phyloP scores from a whole-genome alignment of 2,329 filamentous ascomycete species.

The Alternaria sp. region DNA sequence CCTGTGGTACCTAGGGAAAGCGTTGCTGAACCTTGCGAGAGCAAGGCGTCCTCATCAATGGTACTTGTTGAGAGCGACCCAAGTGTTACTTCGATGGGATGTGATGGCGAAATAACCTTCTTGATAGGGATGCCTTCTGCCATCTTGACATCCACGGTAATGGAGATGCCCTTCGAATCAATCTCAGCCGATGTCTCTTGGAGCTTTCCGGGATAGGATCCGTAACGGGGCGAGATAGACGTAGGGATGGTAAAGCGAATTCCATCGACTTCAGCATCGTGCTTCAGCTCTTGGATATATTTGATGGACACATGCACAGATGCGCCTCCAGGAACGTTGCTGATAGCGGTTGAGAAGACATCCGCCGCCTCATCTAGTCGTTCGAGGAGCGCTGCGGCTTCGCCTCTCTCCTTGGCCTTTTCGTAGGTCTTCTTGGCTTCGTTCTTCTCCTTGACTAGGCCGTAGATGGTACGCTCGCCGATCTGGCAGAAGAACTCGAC shows the following conservation, averaged over 20 bases:
- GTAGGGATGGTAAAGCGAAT: constrained; percentile 6
- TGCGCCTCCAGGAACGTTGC: neutral
- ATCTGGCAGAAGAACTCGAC: constrained; percentile 8
- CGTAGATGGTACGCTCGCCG: constrained; percentile 7
- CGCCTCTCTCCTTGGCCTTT: neutral
- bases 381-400: constrained; percentile 5
- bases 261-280: constrained; percentile 11
- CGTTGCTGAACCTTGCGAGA: neutral
- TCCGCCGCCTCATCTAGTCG: constrained; percentile 7
- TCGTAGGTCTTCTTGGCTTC: constrained; percentile 8
- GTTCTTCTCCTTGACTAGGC: constrained; percentile 7
- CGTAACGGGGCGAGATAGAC: constrained; percentile 1
- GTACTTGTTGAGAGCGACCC: constrained; percentile 3
- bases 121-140: neutral
- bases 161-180: neutral
- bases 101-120: constrained; percentile 8
- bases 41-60: neutral
- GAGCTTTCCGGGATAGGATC: neutral
- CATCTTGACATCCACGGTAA: constrained; percentile 9
- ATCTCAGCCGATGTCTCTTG: neutral
- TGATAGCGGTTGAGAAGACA: constrained; percentile 7
- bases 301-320: constrained; percentile 1
- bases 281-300: constrained; percentile 8
- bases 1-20: neutral
- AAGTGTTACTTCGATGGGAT: constrained; percentile 9